Evolutionary conservation across 768 basidiomycete species (phyloP), one percentile per base, ranked within the genome.

Genomic region (Royoungia palumana): DNA sequence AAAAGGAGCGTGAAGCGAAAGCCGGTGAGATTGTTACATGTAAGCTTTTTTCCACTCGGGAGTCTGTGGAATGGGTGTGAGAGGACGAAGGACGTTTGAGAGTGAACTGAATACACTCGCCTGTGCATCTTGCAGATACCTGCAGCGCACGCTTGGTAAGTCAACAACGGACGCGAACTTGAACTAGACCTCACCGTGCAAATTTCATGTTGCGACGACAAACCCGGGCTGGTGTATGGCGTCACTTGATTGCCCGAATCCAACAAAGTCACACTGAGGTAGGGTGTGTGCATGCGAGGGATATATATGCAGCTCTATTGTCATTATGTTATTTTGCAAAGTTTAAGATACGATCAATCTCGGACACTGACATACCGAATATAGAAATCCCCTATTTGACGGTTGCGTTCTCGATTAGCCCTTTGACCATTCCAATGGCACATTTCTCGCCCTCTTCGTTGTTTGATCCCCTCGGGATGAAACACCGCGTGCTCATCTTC

Each of bases 91-190:
- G 21, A 27, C 24, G n/a, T 37, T 27, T 13, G 17, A 32, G 9
- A 35, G 30, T 4, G n/a, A 11, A 6, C 21, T 6, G 19, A 24
- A 20, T 34, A 28, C 21, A 51, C 63, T 35, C 55, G 80, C 85
- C 73, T 86, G 86, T 0, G 79, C 82, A 58, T 88, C 83, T 54
- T 80, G 71, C 14, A 88, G 72, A 64, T 86, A 85, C 51, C 85
- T 87, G 52, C 12, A 14, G 35, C 46, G 17, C 24, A n/a, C n/a
- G 42, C 4, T 28, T 28, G 8, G 32, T 39, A 34, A 0, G 25
- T 20, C 16, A 7, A 21, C 6, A 3, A 27, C 4, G 21, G 3
- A 22, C 14, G 17, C n/a, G n/a, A n/a, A n/a, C n/a, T n/a, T n/a
- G 39, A 28, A 41, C 19, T 12, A 11, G 8, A 9, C 62, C 72